Percentiles rank a stretch among this genome's conserved stretches.
These are phyloP conservation scores for Cucumis hystrix DNA, from an alignment of 306 rosid genomes.

Conservation along the genomic window DNA sequence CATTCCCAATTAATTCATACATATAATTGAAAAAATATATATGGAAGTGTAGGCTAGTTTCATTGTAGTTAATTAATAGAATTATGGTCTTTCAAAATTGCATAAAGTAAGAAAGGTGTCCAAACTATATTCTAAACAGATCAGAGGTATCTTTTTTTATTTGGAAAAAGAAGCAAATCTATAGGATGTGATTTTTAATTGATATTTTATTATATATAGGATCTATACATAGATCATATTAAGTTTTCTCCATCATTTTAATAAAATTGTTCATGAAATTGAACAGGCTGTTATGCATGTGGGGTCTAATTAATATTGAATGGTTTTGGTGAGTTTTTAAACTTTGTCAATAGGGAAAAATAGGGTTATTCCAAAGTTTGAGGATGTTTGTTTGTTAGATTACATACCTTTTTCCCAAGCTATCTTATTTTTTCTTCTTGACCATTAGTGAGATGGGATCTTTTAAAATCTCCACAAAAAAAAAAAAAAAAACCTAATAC, in stretches of 20 bases:
- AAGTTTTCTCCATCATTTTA: neutral
- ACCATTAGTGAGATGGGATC: neutral
- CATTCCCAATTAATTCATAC: too few species aligned
- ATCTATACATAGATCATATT: neutral
- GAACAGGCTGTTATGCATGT: conserved; percentile 1
- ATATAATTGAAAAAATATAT: too few species aligned
- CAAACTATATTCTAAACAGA: neutral
- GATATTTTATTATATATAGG: neutral
- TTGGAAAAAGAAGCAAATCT: neutral
- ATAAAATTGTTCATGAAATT: neutral
- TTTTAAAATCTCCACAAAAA: neutral
- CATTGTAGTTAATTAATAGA: neutral
- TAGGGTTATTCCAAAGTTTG: neutral
- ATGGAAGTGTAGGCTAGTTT: neutral
- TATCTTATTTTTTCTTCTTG: neutral
- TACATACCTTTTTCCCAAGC: neutral
- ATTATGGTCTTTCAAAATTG: neutral
- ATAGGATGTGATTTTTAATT: neutral
- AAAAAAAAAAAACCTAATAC: too few species aligned
- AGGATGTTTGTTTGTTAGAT: neutral
- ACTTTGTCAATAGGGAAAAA: neutral
- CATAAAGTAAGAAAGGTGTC: neutral
- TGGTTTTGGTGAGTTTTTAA: neutral
- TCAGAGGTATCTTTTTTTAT: neutral
- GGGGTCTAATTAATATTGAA: neutral